phyloP scores from a whole-genome alignment of 2,329 filamentous ascomycete species.

The Diaporthe velutina region DNA sequence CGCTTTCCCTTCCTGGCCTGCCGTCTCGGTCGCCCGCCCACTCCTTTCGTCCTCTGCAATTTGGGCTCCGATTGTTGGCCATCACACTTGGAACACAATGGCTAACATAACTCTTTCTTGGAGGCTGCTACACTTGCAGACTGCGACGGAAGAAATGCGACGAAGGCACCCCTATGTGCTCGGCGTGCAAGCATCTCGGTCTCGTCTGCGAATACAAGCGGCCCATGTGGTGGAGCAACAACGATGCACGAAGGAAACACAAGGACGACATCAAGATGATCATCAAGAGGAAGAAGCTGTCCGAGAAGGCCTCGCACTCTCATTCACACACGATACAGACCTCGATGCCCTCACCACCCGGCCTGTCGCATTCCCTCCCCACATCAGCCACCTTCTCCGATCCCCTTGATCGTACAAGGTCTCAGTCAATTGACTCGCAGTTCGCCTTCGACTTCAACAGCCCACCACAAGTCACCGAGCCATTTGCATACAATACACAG shows the following conservation, averaged over 20 bases:
- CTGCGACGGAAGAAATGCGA: slow-evolving; percentile 78
- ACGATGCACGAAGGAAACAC: slow-evolving; percentile 84
- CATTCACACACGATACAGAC: slow-evolving; percentile 59
- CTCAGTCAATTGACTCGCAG: slow-evolving; percentile 84
- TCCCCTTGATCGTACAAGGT: slow-evolving; percentile 78
- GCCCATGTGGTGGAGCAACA: slow-evolving; percentile 97
- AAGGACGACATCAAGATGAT: slow-evolving; percentile 98
- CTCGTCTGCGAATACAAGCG: slow-evolving; percentile 96
- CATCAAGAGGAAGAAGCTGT: slow-evolving; percentile 96
- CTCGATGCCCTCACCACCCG: slow-evolving; percentile 77
- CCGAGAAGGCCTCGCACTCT: slow-evolving; percentile 79
- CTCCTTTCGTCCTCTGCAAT: slow-evolving; percentile 41
- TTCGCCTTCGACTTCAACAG: slow-evolving; percentile 82
- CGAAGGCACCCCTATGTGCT: slow-evolving; percentile 72
- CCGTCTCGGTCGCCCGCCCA: slow-evolving; percentile 43
- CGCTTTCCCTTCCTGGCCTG: slow-evolving; percentile 21
- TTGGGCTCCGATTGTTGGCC: background rate
- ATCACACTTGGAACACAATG: slow-evolving; percentile 39
- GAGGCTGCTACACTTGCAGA: slow-evolving; percentile 78
- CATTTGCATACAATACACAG: slow-evolving; percentile 72
- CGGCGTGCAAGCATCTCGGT: slow-evolving; percentile 79
- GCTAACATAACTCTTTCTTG: slow-evolving; percentile 48
- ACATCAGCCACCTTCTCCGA: slow-evolving; percentile 86
- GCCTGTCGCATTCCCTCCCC: slow-evolving; percentile 84
- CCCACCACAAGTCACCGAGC: slow-evolving; percentile 65